A percentile compares a stretch with the other conserved stretches of the same genome.
Conservation (phyloP, 2,329 filamentous ascomycete genomes). For the Graphilbum fragrans region DNA sequence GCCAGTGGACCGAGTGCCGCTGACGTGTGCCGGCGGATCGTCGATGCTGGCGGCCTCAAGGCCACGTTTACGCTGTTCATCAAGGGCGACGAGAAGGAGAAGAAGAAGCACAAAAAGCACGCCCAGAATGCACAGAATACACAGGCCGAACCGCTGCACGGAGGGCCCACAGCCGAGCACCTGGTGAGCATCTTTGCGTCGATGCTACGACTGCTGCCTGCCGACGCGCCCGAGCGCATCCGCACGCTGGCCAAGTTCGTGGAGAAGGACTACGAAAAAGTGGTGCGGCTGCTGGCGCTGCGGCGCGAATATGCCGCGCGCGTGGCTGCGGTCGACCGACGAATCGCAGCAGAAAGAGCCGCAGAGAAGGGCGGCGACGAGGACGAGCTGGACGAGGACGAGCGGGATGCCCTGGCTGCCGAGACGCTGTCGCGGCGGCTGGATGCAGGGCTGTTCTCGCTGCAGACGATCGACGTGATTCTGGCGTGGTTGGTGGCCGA, state of each 20-base stretch:
- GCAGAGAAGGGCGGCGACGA: slow-evolving; percentile 40
- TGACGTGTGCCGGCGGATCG: slow-evolving; percentile 60
- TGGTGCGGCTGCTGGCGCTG: slow-evolving; percentile 57
- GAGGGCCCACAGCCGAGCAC: slow-evolving; percentile 63
- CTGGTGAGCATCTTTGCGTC: slow-evolving; percentile 75
- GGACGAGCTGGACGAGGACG: slow-evolving; percentile 39
- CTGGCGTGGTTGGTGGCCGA: slow-evolving; percentile 88
- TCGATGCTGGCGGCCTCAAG: slow-evolving; percentile 78
- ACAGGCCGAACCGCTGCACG: slow-evolving; percentile 22
- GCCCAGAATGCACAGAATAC: not conserved
- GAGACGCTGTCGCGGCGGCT: slow-evolving; percentile 66
- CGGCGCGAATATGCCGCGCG: slow-evolving; percentile 57
- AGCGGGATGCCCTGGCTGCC: slow-evolving; percentile 47
- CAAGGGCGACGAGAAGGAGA: slow-evolving; percentile 43
- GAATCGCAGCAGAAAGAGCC: slow-evolving; percentile 33
- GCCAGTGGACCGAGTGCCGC: slow-evolving; percentile 32
- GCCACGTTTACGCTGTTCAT: slow-evolving; percentile 77
- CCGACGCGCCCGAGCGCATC: slow-evolving; percentile 66
- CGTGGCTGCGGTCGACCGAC: slow-evolving; percentile 48
- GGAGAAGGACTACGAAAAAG: slow-evolving; percentile 87
- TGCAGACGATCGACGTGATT: slow-evolving; percentile 75
- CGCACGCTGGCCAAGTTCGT: slow-evolving; percentile 86
- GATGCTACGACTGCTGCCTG: slow-evolving; percentile 67
- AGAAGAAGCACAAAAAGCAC: slow-evolving; percentile 3
- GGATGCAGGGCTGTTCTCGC: slow-evolving; percentile 71